phyloP scores from a whole-genome alignment of 2,329 filamentous ascomycete species.

The Helotiales sp. region DNA sequence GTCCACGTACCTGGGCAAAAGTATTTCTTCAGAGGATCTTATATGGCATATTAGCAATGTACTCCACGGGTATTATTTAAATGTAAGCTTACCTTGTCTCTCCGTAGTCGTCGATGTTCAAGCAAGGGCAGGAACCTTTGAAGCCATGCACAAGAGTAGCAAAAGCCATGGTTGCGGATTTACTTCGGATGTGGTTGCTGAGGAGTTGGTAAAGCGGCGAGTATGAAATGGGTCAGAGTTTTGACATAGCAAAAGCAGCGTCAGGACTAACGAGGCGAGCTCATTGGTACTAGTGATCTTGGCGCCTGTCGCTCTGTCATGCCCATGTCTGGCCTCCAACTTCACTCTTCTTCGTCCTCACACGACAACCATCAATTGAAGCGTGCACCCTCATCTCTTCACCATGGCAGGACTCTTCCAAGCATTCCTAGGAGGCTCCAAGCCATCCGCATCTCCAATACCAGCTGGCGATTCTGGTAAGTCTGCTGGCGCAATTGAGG shows the following conservation, averaged over 20 bases:
- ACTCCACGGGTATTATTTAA: no score
- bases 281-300: neutral
- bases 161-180: neutral
- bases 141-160: neutral
- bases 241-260: neutral
- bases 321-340: neutral
- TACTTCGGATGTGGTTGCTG: constrained; percentile 12
- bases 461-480: constrained; percentile 67
- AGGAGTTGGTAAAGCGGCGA: neutral
- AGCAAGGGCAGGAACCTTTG: neutral
- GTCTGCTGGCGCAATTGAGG: constrained; percentile 40
- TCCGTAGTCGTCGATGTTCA: constrained; percentile 2
- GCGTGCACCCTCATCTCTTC: constrained; percentile 12
- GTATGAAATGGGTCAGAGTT: neutral
- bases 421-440: constrained; percentile 71
- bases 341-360: constrained; percentile 1
- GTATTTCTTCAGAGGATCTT: neutral
- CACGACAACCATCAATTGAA: constrained; percentile 21
- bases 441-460: constrained; percentile 58
- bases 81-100: constrained; percentile 4
- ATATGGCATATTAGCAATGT: neutral
- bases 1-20: neutral
- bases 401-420: constrained; percentile 47
- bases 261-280: neutral
- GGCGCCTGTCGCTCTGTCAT: neutral